These are phyloP conservation scores for Hanseniaspora uvarum DNA, from an alignment of 1,139 yeast species.

Conservation along the genomic window DNA sequence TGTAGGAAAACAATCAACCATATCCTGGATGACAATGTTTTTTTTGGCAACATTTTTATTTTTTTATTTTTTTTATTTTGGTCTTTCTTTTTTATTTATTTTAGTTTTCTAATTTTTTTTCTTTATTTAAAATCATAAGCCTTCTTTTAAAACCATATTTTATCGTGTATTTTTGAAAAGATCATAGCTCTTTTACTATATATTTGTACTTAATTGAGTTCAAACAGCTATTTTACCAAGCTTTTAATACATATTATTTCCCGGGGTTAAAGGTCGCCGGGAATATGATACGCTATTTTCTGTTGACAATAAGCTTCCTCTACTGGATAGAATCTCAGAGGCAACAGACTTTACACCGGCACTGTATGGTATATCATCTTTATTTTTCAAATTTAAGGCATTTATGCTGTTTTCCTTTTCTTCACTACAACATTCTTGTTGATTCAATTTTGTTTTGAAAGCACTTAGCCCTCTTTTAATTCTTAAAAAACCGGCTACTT, in stretches of 20 bases:
- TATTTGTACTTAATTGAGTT: no score
- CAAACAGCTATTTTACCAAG: no score
- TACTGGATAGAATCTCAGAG: neutral
- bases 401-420: neutral
- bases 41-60: neutral
- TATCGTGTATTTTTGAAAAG: no score
- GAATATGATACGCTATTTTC: neutral
- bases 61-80: neutral
- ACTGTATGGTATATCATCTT: neutral
- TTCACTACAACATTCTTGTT: neutral
- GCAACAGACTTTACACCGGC: neutral
- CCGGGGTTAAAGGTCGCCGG: neutral
- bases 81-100: neutral
- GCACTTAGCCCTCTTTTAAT: constrained; percentile 10
- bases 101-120: neutral
- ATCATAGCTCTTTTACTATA: no score
- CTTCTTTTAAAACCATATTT: no score
- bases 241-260: neutral
- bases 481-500: constrained; percentile 3
- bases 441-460: neutral
- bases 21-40: neutral
- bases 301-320: neutral
- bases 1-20: neutral
- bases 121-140: neutral
- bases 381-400: neutral